A percentile compares a stretch with the other conserved stretches of the same genome.
Evolutionary conservation across 768 basidiomycete species (phyloP).

Genomic region (Boletellus emodensis): DNA sequence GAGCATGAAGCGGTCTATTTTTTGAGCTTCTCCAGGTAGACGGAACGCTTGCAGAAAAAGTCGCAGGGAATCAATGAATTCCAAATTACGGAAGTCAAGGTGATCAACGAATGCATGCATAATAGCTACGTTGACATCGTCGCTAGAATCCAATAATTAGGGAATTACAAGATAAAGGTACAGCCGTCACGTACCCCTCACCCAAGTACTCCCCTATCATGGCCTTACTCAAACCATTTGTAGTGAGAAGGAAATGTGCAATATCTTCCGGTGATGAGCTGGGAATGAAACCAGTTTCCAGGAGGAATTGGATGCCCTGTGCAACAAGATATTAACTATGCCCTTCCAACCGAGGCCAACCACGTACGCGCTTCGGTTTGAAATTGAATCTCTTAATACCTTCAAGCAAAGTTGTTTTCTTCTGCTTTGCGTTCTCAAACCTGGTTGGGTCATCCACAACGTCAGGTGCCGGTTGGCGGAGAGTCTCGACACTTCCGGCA

Average conservation of each 20-base stretch:
- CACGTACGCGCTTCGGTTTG: slow-evolving; percentile 89
- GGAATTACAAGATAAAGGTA: neutral
- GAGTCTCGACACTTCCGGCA: slow-evolving; percentile 47
- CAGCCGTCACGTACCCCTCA: slow-evolving; percentile 67
- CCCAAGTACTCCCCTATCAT: slow-evolving; percentile 99
- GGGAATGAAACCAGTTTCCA: slow-evolving; percentile 84
- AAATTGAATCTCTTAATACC: slow-evolving; percentile 98
- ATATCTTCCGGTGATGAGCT: slow-evolving; percentile 70
- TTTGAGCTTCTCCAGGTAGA: slow-evolving; percentile 94
- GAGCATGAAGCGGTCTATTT: slow-evolving; percentile 98
- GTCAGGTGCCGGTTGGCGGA: slow-evolving; percentile 73
- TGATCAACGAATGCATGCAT: slow-evolving; percentile 98
- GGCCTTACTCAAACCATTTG: slow-evolving; percentile 90
- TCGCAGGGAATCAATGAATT: slow-evolving; percentile 88
- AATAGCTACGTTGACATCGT: slow-evolving; percentile 81
- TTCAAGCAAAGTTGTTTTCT: slow-evolving; percentile 91
- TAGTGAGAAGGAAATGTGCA: slow-evolving; percentile 78
- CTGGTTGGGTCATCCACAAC: slow-evolving; percentile 82
- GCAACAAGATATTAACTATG: slow-evolving; percentile 1
- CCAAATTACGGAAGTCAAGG: slow-evolving; percentile 76
- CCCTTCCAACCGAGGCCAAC: neutral
- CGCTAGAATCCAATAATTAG: slow-evolving; percentile 44
- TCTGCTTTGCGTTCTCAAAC: slow-evolving; percentile 95
- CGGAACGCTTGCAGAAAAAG: slow-evolving; percentile 93
- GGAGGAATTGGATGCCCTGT: slow-evolving; percentile 85